These are phyloP conservation scores for Zymoseptoria crescenta DNA, from an alignment of 2,329 filamentous ascomycete genomes.

Conservation along the genomic window DNA sequence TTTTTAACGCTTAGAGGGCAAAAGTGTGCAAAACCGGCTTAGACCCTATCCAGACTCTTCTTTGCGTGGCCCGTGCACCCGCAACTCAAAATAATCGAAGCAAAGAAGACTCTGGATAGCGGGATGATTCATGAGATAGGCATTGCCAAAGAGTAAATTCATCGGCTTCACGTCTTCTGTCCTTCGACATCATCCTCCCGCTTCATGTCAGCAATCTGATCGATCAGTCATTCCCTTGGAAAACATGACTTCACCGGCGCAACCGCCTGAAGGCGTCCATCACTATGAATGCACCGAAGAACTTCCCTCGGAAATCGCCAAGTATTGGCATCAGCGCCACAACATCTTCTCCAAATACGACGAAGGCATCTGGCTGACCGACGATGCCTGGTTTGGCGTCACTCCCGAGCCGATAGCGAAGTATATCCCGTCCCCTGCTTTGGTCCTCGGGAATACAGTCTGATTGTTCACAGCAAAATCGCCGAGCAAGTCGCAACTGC, in stretches of 20 bases:
- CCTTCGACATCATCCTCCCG: no score
- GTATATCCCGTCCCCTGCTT: constrained; percentile 41
- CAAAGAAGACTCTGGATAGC: no score
- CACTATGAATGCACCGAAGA: constrained; percentile 66
- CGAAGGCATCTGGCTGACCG: constrained; percentile 80
- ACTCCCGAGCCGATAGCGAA: constrained; percentile 86
- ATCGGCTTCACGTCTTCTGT: no score
- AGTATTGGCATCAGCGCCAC: constrained; percentile 87
- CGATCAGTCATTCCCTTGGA: background rate
- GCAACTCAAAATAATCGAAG: no score
- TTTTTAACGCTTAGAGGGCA: no score
- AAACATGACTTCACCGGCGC: constrained; percentile 7
- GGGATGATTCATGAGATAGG: no score
- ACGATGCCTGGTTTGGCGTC: constrained; percentile 93
- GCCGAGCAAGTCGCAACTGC: constrained; percentile 60
- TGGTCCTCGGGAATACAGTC: background rate
- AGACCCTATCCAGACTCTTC: no score
- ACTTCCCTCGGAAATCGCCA: constrained; percentile 76
- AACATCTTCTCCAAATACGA: constrained; percentile 84
- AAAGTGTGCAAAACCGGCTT: no score
- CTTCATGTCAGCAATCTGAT: background rate
- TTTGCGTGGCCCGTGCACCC: no score
- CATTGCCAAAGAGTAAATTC: no score
- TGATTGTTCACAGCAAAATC: constrained; percentile 56
- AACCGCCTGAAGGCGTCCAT: constrained; percentile 55